phyloP scores from a whole-genome alignment of 208 protist species.

The Paratrypanosoma confusum region DNA sequence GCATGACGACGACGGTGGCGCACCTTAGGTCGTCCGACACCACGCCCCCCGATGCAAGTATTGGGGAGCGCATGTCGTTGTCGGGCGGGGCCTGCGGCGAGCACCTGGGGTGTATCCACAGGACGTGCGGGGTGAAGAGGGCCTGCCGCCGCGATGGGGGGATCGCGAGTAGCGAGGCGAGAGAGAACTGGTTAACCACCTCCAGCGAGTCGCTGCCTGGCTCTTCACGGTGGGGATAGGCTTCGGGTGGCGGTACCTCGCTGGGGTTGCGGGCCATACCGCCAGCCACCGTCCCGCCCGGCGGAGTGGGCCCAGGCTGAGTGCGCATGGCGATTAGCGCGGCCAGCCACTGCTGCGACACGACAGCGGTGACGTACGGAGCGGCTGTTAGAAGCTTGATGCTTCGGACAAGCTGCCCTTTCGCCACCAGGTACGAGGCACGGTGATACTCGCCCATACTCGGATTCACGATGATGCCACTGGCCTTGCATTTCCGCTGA shows the following conservation, averaged over 20 bases:
- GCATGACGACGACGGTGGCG: conserved; percentile 39
- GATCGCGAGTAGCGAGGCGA: conserved; percentile 18
- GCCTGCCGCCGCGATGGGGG: conserved; percentile 21
- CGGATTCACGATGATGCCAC: conserved; percentile 50
- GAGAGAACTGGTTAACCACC: conserved; percentile 33
- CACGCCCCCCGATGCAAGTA: conserved; percentile 44
- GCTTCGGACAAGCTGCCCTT: conserved; percentile 48
- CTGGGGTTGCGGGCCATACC: background rate
- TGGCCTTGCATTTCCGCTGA: conserved; percentile 6
- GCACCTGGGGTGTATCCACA: conserved; percentile 51
- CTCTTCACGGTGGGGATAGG: conserved; percentile 26
- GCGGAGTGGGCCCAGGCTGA: too few species aligned
- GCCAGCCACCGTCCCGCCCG: too few species aligned
- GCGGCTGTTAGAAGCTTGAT: conserved; percentile 67
- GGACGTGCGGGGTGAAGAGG: conserved; percentile 22
- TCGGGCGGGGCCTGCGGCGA: conserved; percentile 46
- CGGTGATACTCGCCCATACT: conserved; percentile 13
- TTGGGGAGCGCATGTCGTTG: conserved; percentile 53
- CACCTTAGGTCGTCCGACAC: conserved; percentile 10
- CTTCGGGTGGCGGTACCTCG: background rate
- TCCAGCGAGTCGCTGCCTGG: conserved; percentile 37
- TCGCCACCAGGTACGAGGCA: conserved; percentile 32
- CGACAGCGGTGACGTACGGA: conserved; percentile 33
- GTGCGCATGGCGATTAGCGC: conserved; percentile 21
- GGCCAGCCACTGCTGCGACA: conserved; percentile 39